Evolutionary conservation across 2,329 filamentous ascomycete species (phyloP), one percentile per base, ranked within the genome.

Genomic region (Ceratocystiopsis sp.): DNA sequence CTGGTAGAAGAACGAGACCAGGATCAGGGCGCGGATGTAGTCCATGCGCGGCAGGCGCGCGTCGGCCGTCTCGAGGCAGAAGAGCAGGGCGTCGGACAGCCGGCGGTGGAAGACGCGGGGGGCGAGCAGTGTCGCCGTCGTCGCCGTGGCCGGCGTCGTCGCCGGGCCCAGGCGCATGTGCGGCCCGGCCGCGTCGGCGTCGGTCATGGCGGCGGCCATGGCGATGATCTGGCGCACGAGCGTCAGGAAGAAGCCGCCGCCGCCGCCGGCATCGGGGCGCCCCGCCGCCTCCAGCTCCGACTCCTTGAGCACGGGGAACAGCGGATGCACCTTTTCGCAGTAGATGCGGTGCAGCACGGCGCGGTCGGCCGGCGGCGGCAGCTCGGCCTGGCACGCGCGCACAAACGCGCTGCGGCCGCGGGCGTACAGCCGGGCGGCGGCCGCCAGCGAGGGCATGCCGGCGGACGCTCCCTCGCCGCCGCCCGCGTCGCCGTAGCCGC

Each of bases 1-100:
- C 46, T 78, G 72, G n/a, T 66, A 68, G 50, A 73, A 77, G n/a
- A 77, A 59, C 0, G 72, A 73, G 16, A 76, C 54, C 40, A 76
- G 62, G 21, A 66, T 61, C 8, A 74, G 59, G 14, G 69, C 62
- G 25, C 71, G 69, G 34, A 73, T 71, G 39, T 73, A 63, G 25
- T 73, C 59, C 7, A 75, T 61, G n/a, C 69, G 62, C 48, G 75
- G 67, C 0, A 62, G 59, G 9, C 76, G 65, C 37, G 75, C 54
- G 14, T 68, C 69, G 6, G 71, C 66, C n/a, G n/a, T n/a, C 42
- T 74, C 70, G 3, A 75, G 55, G 1, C 67, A 63, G 0, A 64
- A 61, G 10, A 67, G 59, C 3, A 72, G 60, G 0, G 69, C 64
- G 1, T 65, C 64, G 0, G 68, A 67, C 4, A 74, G 51, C 0